Conservation (phyloP, 331 rosid species). For the Pyracantha coccinea region DNA sequence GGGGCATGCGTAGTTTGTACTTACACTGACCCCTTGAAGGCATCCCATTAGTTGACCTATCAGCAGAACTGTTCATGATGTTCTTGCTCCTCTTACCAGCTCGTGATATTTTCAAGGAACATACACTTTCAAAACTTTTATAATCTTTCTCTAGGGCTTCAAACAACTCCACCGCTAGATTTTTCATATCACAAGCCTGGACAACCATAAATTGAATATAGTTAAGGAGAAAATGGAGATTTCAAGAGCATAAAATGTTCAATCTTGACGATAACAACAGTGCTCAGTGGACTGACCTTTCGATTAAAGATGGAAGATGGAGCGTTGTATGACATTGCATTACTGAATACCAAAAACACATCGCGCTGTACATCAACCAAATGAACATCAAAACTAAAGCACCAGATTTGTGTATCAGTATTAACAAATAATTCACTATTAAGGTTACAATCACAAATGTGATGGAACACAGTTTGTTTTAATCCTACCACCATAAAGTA, state of each 20-base stretch:
- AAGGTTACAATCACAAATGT: background rate
- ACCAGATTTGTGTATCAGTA: background rate
- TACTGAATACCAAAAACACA: conserved; percentile 12
- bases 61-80: background rate
- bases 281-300: conserved; percentile 5
- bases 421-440: background rate
- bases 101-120: background rate
- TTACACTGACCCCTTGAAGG: background rate
- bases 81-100: conserved; percentile 2
- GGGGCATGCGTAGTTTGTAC: background rate
- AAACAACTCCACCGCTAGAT: conserved; percentile 12
- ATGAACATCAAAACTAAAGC: background rate
- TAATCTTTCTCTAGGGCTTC: conserved; percentile 3
- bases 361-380: conserved; percentile 14
- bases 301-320: background rate
- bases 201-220: background rate
- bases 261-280: background rate
- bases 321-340: conserved; percentile 14
- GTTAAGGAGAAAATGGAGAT: background rate
- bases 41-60: background rate
- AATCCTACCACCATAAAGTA: background rate
- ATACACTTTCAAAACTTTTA: background rate
- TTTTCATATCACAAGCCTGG: conserved; percentile 21
- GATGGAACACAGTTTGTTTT: background rate
- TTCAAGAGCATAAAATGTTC: background rate